Percentiles rank a stretch among this genome's conserved stretches.
Evolutionary conservation across 306 rosid species (phyloP).

Genomic region (Dryas alaskensis): DNA sequence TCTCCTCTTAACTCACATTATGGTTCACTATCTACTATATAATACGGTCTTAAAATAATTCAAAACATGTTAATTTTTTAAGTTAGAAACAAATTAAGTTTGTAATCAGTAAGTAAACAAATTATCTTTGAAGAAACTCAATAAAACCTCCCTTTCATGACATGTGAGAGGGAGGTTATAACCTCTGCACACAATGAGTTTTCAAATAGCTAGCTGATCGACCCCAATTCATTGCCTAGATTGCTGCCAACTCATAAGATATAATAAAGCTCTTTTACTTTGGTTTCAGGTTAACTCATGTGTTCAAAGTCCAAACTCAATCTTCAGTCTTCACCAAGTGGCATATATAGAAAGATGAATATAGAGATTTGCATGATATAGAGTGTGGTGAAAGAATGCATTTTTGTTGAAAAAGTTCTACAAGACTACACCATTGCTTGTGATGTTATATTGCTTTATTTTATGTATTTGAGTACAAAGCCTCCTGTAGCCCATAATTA

Average conservation of each 20-base stretch:
- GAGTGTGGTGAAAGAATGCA: background rate
- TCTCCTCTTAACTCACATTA: too few species aligned
- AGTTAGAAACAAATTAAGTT: too few species aligned
- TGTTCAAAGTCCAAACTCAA: background rate
- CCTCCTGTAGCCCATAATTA: background rate
- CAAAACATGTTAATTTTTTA: too few species aligned
- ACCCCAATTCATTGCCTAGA: background rate
- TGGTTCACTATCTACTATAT: too few species aligned
- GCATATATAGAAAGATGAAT: background rate
- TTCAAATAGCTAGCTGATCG: background rate
- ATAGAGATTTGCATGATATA: background rate
- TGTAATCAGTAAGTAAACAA: too few species aligned
- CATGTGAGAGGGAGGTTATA: too few species aligned
- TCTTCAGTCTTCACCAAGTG: background rate
- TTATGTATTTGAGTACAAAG: background rate
- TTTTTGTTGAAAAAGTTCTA: background rate
- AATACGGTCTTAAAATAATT: too few species aligned
- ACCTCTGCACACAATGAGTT: too few species aligned
- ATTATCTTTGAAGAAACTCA: too few species aligned
- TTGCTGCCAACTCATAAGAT: background rate
- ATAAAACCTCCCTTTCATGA: too few species aligned
- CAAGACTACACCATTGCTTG: background rate
- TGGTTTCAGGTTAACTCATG: background rate
- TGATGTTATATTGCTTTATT: too few species aligned
- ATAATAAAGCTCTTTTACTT: background rate